Evolutionary conservation across 1,284 basidiomycete species (phyloP), one percentile per base, ranked within the genome.

Genomic region (Mrakiaceae sp.): DNA sequence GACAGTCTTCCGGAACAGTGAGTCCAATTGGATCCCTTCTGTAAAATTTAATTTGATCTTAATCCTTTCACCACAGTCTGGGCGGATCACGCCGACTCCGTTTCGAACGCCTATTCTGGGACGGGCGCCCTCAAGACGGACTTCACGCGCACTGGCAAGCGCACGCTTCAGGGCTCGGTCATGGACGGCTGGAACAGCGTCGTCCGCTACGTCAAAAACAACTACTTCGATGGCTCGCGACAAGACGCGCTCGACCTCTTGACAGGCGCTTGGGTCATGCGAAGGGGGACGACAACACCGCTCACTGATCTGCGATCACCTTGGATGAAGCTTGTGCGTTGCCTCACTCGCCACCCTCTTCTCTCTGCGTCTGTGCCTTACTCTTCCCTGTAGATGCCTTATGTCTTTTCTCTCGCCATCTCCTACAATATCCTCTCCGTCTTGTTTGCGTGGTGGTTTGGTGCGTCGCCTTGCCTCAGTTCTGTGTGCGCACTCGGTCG

Each of bases 91-190:
- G 96, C 92, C 16, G 92, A 99, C 76, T 80, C 82, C 60, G 89
- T 99, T 68, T 87, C 92, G 1, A 85, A 83, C 67, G 93, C 94
- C 0, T 98, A 99, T 76, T 88, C 86, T 61, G 96, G 96, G 40
- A 95, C 94, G 39, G 94, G 90, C 12, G 96, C 96, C 1, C 78
- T 99, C 70, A 99, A 98, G 78, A 93, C 92, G 0, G 96, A 98
- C 77, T 98, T 92, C 74, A 98, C 94, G 8, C 81, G 91, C 58
- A 98, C 93, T 0, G 95, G 93, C 71, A 88, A 88, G 75, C 83
- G 94, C 39, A 91, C 90, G 3, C 83, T 80, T 62, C 83, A 85
- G 68, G 95, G 95, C 43, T 75, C 81, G 43, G 71, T 96, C 58
- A 85, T 93, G 72, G 96, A 98, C 76, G 90, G 91, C 0, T 79